Conservation (phyloP, 208 protist genomes). For the Acanthamoeba comandoni region DNA sequence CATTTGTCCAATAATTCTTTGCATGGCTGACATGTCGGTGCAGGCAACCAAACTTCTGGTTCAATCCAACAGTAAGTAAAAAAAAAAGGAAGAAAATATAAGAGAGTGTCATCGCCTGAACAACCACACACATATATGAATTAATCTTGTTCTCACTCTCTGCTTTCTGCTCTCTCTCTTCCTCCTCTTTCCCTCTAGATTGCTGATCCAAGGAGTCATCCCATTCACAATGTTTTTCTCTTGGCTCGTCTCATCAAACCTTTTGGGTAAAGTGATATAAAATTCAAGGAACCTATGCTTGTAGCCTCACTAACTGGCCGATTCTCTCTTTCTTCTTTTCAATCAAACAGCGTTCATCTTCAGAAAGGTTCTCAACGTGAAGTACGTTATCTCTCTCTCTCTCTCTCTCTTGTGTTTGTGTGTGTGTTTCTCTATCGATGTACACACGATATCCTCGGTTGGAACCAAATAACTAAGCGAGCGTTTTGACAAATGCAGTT, state of each 20-base stretch:
- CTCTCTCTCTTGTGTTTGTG: background rate
- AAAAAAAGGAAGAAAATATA: no score
- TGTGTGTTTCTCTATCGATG: background rate
- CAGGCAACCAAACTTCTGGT: slow-evolving; percentile 70
- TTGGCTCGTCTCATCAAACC: slow-evolving; percentile 70
- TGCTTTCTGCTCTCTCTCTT: background rate
- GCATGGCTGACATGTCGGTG: no score
- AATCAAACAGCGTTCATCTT: slow-evolving; percentile 35
- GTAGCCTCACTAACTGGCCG: no score
- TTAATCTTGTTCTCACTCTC: background rate
- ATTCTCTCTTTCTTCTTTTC: no score
- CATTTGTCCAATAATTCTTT: no score
- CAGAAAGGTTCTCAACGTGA: slow-evolving; percentile 29
- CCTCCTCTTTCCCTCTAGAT: background rate
- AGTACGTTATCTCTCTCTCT: slow-evolving; percentile 25
- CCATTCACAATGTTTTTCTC: slow-evolving; percentile 77
- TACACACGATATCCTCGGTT: no score
- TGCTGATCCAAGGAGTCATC: slow-evolving; percentile 67
- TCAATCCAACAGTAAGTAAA: slow-evolving; percentile 67
- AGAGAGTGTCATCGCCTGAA: background rate
- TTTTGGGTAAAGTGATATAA: no score
- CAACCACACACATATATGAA: background rate
- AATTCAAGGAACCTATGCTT: no score
- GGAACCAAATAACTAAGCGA: no score
- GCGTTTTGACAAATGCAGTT: no score